phyloP scores from a whole-genome alignment of 1,284 basidiomycete genomes.

The Tilletiopsis washingtonensis region DNA sequence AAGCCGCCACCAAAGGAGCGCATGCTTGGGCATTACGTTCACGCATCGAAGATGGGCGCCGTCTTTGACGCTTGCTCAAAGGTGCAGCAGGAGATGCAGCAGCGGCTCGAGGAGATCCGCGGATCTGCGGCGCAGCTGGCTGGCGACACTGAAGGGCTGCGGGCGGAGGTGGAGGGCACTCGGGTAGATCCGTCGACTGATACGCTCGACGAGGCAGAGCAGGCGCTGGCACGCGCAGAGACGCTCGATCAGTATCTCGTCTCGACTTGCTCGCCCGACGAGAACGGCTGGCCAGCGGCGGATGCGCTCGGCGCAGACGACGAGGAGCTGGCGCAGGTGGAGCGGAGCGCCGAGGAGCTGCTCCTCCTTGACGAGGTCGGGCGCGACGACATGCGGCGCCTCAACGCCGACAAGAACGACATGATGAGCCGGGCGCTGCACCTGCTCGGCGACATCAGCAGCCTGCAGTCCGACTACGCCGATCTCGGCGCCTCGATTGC shows the following conservation, averaged over 20 bases:
- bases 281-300: constrained; percentile 37
- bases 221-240: constrained; percentile 14
- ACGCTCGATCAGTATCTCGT: constrained; percentile 19
- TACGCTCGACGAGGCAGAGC: constrained; percentile 23
- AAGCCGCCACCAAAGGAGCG: no score
- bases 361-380: constrained; percentile 28
- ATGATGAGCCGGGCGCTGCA: constrained; percentile 34
- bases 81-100: constrained; percentile 23
- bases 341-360: constrained; percentile 24
- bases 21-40: constrained; percentile 39
- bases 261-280: constrained; percentile 26
- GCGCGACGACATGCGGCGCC: constrained; percentile 24
- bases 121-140: constrained; percentile 19
- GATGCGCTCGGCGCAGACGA: constrained; percentile 15
- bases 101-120: constrained; percentile 16
- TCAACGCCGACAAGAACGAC: constrained; percentile 42
- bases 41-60: constrained; percentile 25
- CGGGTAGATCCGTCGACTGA: constrained; percentile 25
- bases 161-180: constrained; percentile 27
- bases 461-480: constrained; percentile 43
- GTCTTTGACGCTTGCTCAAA: constrained; percentile 29
- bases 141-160: constrained; percentile 22
- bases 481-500: constrained; percentile 28
- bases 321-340: constrained; percentile 9
- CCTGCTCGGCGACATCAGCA: constrained; percentile 39